Percentiles rank a stretch among this genome's conserved stretches.
These are phyloP conservation scores for Phaeomoniella chlamydospora DNA, from an alignment of 2,329 filamentous ascomycete genomes.

Conservation along the genomic window DNA sequence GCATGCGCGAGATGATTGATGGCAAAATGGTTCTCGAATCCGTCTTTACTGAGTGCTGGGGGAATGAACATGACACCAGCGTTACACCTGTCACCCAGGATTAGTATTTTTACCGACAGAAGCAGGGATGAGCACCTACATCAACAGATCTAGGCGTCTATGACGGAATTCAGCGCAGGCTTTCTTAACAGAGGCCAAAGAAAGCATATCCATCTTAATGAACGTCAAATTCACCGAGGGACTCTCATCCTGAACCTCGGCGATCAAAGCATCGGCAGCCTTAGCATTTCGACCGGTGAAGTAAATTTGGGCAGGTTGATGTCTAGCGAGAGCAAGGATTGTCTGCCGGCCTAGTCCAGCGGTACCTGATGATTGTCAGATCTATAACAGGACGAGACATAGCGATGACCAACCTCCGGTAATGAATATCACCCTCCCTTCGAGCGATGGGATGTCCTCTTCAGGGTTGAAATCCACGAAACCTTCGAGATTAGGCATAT, in stretches of 20 bases:
- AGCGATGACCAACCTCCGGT: conserved; percentile 29
- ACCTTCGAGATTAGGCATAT: too few relatives aligned
- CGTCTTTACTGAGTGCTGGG: conserved; percentile 25
- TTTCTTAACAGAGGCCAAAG: conserved; percentile 14
- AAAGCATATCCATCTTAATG: conserved; percentile 19
- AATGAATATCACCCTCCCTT: conserved; percentile 34
- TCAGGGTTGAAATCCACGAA: conserved; percentile 29
- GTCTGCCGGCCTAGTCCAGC: conserved; percentile 31
- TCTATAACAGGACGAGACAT: neutral
- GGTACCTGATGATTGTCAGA: conserved; percentile 17
- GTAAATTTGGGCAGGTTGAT: conserved; percentile 21
- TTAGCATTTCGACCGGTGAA: conserved; percentile 8
- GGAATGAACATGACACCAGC: conserved; percentile 26
- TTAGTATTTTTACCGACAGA: too few relatives aligned
- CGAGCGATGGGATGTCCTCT: conserved; percentile 28
- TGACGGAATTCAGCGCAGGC: conserved; percentile 24
- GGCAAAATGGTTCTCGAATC: conserved; percentile 35
- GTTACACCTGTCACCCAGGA: too few relatives aligned
- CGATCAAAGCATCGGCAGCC: conserved; percentile 16
- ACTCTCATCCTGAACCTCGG: conserved; percentile 18
- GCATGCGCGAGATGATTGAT: conserved; percentile 39
- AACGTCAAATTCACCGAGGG: conserved; percentile 16
- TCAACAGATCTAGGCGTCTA: conserved; percentile 28
- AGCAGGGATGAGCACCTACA: too few relatives aligned
- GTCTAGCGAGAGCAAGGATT: conserved; percentile 32